Evolutionary conservation across 495 filamentous ascomycete species (phyloP).

Genomic region (Venustampulla echinocandica): DNA sequence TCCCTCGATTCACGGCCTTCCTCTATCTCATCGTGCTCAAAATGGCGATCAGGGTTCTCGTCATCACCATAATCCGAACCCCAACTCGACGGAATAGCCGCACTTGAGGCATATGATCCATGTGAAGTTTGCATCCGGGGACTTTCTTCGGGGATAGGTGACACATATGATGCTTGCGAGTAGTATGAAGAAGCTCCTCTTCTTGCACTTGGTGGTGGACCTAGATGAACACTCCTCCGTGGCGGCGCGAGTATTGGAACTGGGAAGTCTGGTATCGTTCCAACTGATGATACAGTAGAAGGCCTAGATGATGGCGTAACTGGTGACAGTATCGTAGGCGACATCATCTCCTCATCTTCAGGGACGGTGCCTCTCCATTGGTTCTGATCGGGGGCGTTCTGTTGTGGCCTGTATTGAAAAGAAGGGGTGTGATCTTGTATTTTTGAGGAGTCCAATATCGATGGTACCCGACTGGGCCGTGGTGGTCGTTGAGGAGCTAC

Average conservation of each 20-base stretch:
- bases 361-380: not conserved
- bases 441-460: slow-evolving; percentile 40
- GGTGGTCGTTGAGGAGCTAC: slow-evolving; percentile 60
- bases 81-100: slow-evolving; percentile 68
- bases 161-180: slow-evolving; percentile 66
- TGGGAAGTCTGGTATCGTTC: slow-evolving; percentile 42
- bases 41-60: slow-evolving; percentile 16
- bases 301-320: slow-evolving; percentile 35
- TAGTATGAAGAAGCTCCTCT: slow-evolving; percentile 66
- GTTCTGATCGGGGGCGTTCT: slow-evolving; percentile 11
- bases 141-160: slow-evolving; percentile 81
- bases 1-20: slow-evolving; percentile 32
- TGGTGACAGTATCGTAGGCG: slow-evolving; percentile 24
- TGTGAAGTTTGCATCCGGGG: slow-evolving; percentile 43
- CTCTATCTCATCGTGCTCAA: slow-evolving; percentile 40
- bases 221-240: slow-evolving; percentile 48
- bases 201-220: slow-evolving; percentile 58
- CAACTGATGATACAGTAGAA: slow-evolving; percentile 48
- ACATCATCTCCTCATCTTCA: slow-evolving; percentile 21
- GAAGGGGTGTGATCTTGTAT: slow-evolving; percentile 40
- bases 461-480: slow-evolving; percentile 51
- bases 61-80: slow-evolving; percentile 27
- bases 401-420: slow-evolving; percentile 43
- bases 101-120: slow-evolving; percentile 74
- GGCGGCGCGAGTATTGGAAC: slow-evolving; percentile 40